phyloP scores from a whole-genome alignment of 331 rosid genomes.

The Dryas integrifolia region DNA sequence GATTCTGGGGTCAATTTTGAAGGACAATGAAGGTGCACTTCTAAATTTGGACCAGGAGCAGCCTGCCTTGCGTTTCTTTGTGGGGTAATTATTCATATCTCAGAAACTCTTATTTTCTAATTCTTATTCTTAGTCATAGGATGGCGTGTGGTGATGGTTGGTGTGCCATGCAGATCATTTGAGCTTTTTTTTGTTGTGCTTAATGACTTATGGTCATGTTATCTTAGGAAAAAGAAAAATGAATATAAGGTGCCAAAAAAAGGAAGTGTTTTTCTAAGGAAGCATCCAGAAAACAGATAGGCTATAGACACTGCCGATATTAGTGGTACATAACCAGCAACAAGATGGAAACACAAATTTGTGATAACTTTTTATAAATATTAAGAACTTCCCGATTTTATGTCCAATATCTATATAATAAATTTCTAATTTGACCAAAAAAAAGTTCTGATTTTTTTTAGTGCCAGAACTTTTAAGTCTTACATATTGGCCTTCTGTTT shows the following conservation, averaged over 20 bases:
- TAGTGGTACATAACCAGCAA: background rate
- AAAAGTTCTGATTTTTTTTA: too few relatives aligned
- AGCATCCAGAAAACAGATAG: background rate
- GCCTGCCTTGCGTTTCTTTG: slow-evolving; percentile 97
- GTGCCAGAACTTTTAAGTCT: too few relatives aligned
- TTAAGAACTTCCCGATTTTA: background rate
- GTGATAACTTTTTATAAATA: background rate
- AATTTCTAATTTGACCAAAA: too few relatives aligned
- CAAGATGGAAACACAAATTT: background rate
- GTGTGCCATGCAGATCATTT: background rate
- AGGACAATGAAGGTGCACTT: slow-evolving; percentile 96
- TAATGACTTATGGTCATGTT: background rate
- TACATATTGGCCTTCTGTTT: too few relatives aligned
- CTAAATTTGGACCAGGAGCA: slow-evolving; percentile 97
- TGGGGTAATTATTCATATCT: slow-evolving; percentile 54
- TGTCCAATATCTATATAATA: background rate
- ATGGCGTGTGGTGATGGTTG: background rate
- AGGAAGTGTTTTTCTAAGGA: background rate
- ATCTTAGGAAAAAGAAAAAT: background rate
- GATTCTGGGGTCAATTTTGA: slow-evolving; percentile 91
- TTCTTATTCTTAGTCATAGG: background rate
- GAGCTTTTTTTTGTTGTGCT: background rate
- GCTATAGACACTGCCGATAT: background rate
- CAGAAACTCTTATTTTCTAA: background rate
- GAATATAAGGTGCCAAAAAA: background rate